phyloP scores from a whole-genome alignment of 2,329 filamentous ascomycete species.

The Onygenales sp. region DNA sequence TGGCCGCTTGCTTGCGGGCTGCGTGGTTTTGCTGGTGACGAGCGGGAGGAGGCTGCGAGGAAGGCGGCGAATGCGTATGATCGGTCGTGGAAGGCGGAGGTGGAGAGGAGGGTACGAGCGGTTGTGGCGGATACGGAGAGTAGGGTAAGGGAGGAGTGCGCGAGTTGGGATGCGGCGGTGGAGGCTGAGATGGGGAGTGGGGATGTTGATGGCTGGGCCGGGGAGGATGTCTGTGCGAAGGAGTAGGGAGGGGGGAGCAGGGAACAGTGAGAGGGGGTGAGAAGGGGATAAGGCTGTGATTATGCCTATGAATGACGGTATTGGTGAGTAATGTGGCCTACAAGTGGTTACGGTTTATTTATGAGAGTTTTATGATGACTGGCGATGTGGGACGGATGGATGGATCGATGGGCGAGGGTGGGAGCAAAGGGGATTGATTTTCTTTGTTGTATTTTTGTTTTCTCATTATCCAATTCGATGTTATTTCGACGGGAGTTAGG shows the following conservation, averaged over 20 bases:
- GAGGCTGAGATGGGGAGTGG: slow-evolving; percentile 9
- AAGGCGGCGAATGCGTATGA: slow-evolving; percentile 4
- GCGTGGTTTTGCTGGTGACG: neutral
- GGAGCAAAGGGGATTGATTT: too few relatives aligned
- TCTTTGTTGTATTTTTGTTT: too few relatives aligned
- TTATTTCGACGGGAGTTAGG: too few relatives aligned
- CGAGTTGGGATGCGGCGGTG: slow-evolving; percentile 15
- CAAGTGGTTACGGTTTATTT: too few relatives aligned
- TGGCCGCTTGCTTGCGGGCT: slow-evolving; percentile 1
- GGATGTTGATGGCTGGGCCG: slow-evolving; percentile 13
- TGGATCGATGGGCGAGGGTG: too few relatives aligned
- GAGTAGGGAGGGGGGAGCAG: neutral
- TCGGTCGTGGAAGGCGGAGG: slow-evolving; percentile 13
- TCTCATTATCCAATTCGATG: too few relatives aligned
- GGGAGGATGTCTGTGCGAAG: neutral
- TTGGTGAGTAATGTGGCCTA: too few relatives aligned
- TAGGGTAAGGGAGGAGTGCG: slow-evolving; percentile 16
- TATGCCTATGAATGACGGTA: too few relatives aligned
- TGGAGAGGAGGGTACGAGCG: slow-evolving; percentile 13
- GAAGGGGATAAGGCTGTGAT: too few relatives aligned
- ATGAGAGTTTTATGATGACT: too few relatives aligned
- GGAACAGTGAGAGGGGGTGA: neutral
- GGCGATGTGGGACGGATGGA: too few relatives aligned
- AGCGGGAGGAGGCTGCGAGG: neutral
- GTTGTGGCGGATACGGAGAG: slow-evolving; percentile 8